Evolutionary conservation across 176 grass and related monocot genomes (phyloP), one percentile per base, ranked within the genome.

Genomic region (Avena sativa): DNA sequence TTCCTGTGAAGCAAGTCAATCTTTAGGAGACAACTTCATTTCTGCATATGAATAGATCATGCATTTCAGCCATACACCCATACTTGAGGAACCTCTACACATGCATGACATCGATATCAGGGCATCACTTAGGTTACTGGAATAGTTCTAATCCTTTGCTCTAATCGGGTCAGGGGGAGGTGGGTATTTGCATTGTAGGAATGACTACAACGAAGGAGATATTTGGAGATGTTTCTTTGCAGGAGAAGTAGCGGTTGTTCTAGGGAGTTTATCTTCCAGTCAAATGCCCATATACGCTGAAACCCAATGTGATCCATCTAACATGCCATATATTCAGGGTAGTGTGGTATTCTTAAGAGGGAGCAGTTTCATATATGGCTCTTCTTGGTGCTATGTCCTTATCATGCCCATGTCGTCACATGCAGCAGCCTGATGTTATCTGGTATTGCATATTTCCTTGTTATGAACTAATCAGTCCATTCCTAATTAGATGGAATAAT

Each of bases 131-230:
- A 57, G 93, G 91, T 76, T 98, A 98, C 56, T 93, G 87, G 87
- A 95, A 95, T 86, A 95, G 89, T 86, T 95, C 93, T 75, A 95
- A 95, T 86, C 89, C 91, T 60, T 84, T 98, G 53, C 93, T 98
- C 83, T 95, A 95, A 84, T 98, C 93, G 89, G 95, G 93, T 49
- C 85, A 52, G 50, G 14, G 50, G 50, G 50, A 52, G 50, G 12
- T 12, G 50, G 2, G 50, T 52, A 13, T 52, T 52, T 52, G 50
- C 12, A 2, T 52, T 52, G 50, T 12, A 52, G 12, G 48, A 10
- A 50, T 50, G 48, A 10, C 1, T 28, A 28, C 28, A 28, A 50
- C 10, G 48, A 12, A 0, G 48, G 48, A 50, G 48, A 50, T 10
- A 12, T 1, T 43, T 5, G 10, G 48, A 50, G 9, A 12, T 50